A percentile compares a stretch with the other conserved stretches of the same genome.
Evolutionary conservation across 176 grass and related monocot species (phyloP).

Genomic region (Oryza meyeriana): DNA sequence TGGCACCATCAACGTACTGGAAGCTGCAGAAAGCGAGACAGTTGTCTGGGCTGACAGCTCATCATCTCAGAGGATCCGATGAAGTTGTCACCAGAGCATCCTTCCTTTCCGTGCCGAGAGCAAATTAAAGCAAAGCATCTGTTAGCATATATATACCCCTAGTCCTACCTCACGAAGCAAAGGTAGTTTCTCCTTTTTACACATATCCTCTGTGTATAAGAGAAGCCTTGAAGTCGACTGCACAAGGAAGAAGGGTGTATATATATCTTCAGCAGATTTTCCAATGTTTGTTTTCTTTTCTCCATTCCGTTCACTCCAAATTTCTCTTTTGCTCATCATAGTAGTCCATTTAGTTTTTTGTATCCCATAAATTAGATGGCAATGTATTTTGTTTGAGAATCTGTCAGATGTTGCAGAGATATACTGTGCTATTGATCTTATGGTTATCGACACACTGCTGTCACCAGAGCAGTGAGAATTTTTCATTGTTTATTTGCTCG

Average conservation of each 20-base stretch:
- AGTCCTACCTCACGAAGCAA: not conserved
- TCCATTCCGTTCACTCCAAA: not conserved
- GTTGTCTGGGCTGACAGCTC: slow-evolving; percentile 24
- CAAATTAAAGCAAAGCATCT: not conserved
- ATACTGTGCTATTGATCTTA: not conserved
- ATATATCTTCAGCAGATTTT: not conserved
- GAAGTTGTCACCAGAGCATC: not conserved
- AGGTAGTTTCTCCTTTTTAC: not conserved
- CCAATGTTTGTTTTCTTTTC: not conserved
- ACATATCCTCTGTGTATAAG: not conserved
- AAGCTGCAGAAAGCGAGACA: slow-evolving; percentile 2
- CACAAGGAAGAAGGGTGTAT: not conserved
- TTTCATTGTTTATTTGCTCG: not conserved
- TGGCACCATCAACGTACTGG: not conserved
- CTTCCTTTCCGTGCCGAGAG: not conserved
- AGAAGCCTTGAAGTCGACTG: not conserved
- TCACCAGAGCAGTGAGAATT: not conserved
- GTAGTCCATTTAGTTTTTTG: not conserved
- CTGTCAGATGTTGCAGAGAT: not conserved
- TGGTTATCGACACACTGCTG: not conserved
- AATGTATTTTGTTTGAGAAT: not conserved
- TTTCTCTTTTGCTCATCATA: not conserved
- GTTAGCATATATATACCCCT: not conserved
- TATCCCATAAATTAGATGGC: not conserved
- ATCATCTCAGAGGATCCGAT: slow-evolving; percentile 22